These are phyloP conservation scores for Globisporangium nagaii DNA, from an alignment of 352 stramenopile species.

Conservation along the genomic window DNA sequence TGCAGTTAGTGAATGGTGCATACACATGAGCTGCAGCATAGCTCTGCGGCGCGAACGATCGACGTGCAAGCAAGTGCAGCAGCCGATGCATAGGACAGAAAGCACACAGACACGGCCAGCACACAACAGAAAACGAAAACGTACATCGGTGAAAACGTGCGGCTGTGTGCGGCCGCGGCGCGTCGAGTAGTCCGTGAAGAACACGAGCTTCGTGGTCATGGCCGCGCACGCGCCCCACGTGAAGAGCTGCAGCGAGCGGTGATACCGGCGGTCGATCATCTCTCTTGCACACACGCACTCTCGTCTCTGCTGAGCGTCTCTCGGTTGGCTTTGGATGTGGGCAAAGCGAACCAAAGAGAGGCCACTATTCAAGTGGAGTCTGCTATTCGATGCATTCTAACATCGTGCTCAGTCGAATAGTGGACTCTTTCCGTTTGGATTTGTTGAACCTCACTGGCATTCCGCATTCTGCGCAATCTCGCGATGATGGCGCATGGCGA, in stretches of 20 bases:
- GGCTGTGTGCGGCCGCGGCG: constrained; percentile 46
- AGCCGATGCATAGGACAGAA: no score
- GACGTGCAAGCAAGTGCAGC: no score
- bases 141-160: constrained; percentile 77
- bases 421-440: not conserved
- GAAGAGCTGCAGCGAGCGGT: constrained; percentile 81
- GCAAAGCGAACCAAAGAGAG: not conserved
- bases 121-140: no score
- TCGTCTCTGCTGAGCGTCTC: no score
- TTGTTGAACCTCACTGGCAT: no score
- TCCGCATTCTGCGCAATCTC: no score
- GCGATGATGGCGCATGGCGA: no score
- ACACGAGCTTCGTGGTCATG: constrained; percentile 79
- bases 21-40: no score
- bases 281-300: not conserved
- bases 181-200: constrained; percentile 80
- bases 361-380: not conserved
- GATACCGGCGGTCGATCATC: constrained; percentile 85
- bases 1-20: no score
- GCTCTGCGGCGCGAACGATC: no score
- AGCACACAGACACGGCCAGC: no score
- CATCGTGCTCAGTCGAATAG: not conserved
- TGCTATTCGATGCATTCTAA: not conserved
- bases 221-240: constrained; percentile 70
- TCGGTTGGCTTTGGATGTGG: not conserved